Conservation (phyloP, 2,329 filamentous ascomycete species). For the Hypoxylon sp. region DNA sequence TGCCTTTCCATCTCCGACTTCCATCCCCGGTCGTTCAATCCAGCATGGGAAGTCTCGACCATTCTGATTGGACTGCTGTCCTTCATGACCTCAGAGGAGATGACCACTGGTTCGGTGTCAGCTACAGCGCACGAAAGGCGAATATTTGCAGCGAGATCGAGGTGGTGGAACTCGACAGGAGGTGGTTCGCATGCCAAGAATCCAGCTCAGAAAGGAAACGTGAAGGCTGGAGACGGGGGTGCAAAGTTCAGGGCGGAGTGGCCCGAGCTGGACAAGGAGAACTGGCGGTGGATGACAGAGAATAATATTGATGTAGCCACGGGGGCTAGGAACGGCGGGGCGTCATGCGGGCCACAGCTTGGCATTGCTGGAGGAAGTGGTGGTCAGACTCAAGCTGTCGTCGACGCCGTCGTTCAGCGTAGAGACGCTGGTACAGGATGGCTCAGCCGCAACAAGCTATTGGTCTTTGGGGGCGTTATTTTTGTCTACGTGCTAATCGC, state of each 20-base stretch:
- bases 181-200: slow-evolving; percentile 79
- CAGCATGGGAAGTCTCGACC: slow-evolving; percentile 97
- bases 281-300: slow-evolving; percentile 92
- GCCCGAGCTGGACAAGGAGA: slow-evolving; percentile 90
- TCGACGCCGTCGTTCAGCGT: slow-evolving; percentile 82
- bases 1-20: slow-evolving; percentile 98
- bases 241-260: slow-evolving; percentile 91
- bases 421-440: slow-evolving; percentile 87
- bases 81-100: slow-evolving; percentile 99
- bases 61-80: slow-evolving; percentile 94
- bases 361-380: slow-evolving; percentile 75
- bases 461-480: slow-evolving; percentile 77
- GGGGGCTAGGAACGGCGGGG: slow-evolving; percentile 72
- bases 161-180: slow-evolving; percentile 98
- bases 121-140: slow-evolving; percentile 83
- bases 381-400: slow-evolving; percentile 76
- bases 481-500: slow-evolving; percentile 89
- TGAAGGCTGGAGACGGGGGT: slow-evolving; percentile 93
- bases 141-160: slow-evolving; percentile 80
- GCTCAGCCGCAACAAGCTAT: slow-evolving; percentile 83
- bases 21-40: slow-evolving; percentile 98
- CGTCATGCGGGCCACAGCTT: slow-evolving; percentile 67
- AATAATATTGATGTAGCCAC: slow-evolving; percentile 83
- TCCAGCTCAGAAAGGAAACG: slow-evolving; percentile 76
- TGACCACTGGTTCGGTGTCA: slow-evolving; percentile 93